Evolutionary conservation across 2,329 filamentous ascomycete genomes (phyloP).

Genomic region (Arthrinium phaeospermum): DNA sequence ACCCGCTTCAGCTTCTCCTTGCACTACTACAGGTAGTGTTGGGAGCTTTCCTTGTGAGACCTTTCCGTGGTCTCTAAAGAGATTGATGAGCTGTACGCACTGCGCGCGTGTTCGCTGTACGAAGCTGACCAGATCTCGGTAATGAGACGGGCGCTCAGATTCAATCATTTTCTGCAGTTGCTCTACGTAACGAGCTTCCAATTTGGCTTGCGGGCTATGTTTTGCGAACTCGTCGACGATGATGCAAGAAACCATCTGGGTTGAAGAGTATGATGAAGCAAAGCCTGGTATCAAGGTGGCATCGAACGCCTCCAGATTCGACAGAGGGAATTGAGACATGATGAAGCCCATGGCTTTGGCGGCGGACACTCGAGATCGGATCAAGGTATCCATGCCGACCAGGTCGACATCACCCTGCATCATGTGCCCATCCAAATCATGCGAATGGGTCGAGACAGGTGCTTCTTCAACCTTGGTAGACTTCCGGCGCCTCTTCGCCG

Average conservation of each 20-base stretch:
- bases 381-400: constrained; percentile 85
- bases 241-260: constrained; percentile 82
- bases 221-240: constrained; percentile 89
- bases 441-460: constrained; percentile 67
- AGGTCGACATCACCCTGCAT: constrained; percentile 96
- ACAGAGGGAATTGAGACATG: constrained; percentile 76
- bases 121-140: constrained; percentile 88
- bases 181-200: constrained; percentile 64
- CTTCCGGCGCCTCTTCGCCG: constrained; percentile 79
- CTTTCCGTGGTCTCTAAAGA: constrained; percentile 91
- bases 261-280: constrained; percentile 78
- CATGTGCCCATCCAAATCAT: constrained; percentile 98
- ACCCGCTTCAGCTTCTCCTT: constrained; percentile 90
- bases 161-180: constrained; percentile 80
- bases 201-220: constrained; percentile 51
- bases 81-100: constrained; percentile 86
- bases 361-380: constrained; percentile 87
- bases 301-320: constrained; percentile 67
- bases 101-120: constrained; percentile 89
- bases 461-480: constrained; percentile 81
- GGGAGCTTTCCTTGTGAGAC: constrained; percentile 78
- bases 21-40: constrained; percentile 84
- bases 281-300: constrained; percentile 70
- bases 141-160: constrained; percentile 78
- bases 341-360: constrained; percentile 85